These are phyloP conservation scores for Apiospora aurea DNA, from an alignment of 2,329 filamentous ascomycete species.

Conservation along the genomic window DNA sequence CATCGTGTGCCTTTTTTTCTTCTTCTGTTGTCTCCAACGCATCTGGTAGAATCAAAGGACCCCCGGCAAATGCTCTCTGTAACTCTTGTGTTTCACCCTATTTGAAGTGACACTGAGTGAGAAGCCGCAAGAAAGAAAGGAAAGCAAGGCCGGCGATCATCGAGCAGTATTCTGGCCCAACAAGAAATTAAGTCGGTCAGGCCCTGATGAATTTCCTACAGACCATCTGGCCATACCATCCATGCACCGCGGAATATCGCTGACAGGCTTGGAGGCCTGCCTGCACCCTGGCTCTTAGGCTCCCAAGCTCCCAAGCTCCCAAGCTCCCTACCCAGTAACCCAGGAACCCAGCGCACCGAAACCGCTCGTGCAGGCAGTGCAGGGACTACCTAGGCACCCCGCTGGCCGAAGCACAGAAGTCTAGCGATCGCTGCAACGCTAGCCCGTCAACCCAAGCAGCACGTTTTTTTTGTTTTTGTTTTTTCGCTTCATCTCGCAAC, in stretches of 20 bases:
- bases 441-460: conserved; percentile 19
- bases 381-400: conserved; percentile 23
- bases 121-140: neutral
- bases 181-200: conserved; percentile 6
- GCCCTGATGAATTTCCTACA: conserved; percentile 14
- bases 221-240: neutral
- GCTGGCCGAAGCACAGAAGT: conserved; percentile 20
- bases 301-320: neutral
- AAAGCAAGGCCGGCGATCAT: neutral
- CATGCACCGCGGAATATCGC: neutral
- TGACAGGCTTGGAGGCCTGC: neutral
- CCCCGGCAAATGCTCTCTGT: neutral
- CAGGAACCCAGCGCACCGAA: neutral
- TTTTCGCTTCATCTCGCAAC: conserved; percentile 4
- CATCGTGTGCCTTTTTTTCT: neutral
- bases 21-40: neutral
- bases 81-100: conserved; percentile 4
- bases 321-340: neutral
- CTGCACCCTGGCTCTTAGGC: neutral
- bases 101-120: neutral
- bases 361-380: conserved; percentile 9
- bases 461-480: conserved; percentile 7
- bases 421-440: conserved; percentile 21
- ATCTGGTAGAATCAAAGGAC: conserved; percentile 11
- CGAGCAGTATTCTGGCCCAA: neutral